A percentile compares a stretch with the other conserved stretches of the same genome.
Conservation (phyloP, 257 asterid genomes). For the Paraleonurus japonicus region DNA sequence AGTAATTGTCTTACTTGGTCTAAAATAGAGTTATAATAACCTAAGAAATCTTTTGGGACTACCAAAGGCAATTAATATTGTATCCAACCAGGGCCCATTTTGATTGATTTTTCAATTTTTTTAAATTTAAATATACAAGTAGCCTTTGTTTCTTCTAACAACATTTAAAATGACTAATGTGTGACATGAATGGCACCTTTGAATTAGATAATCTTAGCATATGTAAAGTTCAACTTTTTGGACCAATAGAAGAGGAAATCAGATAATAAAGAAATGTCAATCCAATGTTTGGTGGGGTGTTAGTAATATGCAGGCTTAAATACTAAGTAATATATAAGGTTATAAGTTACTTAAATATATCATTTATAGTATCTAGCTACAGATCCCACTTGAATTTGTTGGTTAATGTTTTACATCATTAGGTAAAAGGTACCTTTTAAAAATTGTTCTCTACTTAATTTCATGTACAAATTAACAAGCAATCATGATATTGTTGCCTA, state of each 20-base stretch:
- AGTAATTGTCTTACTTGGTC: constrained; percentile 36
- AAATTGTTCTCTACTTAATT: constrained; percentile 32
- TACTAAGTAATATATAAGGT: constrained; percentile 47
- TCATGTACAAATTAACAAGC: constrained; percentile 29
- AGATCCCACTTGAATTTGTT: constrained; percentile 56
- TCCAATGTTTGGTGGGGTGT: constrained; percentile 55
- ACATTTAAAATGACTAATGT: constrained; percentile 29
- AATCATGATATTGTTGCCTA: constrained; percentile 35
- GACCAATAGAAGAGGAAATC: constrained; percentile 54
- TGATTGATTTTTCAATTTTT: constrained; percentile 27
- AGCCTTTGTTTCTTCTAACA: constrained; percentile 35
- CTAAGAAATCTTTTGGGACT: constrained; percentile 30
- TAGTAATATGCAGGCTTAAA: constrained; percentile 45
- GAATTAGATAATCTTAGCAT: constrained; percentile 29
- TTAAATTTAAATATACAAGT: constrained; percentile 24
- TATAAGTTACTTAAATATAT: constrained; percentile 51
- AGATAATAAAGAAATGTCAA: constrained; percentile 23
- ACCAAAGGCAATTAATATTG: constrained; percentile 34
- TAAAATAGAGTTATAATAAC: constrained; percentile 10
- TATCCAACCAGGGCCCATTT: constrained; percentile 29
- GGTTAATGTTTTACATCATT: constrained; percentile 77
- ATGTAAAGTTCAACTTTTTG: constrained; percentile 57
- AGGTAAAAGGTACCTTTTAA: constrained; percentile 68
- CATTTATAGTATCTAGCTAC: constrained; percentile 38
- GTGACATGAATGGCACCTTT: constrained; percentile 66